These are phyloP conservation scores for Penicillium concentricum DNA, from an alignment of 2,329 filamentous ascomycete genomes.

Conservation along the genomic window DNA sequence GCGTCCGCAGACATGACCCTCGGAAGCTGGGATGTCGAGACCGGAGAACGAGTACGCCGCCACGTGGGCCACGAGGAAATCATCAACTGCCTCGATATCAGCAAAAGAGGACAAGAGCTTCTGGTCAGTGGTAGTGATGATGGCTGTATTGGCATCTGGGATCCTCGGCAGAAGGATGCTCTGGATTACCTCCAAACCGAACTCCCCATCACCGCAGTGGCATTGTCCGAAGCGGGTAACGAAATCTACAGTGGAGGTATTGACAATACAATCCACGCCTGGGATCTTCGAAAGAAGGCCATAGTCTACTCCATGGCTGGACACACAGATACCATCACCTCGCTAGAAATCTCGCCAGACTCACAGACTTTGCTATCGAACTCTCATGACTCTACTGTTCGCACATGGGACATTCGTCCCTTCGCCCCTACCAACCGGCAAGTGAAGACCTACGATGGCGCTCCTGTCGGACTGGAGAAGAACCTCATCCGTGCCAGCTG, in stretches of 20 bases:
- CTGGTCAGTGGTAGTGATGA: slow-evolving; percentile 92
- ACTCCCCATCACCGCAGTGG: slow-evolving; percentile 87
- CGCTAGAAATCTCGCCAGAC: slow-evolving; percentile 87
- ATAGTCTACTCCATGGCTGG: slow-evolving; percentile 84
- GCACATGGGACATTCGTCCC: slow-evolving; percentile 93
- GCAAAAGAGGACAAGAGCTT: slow-evolving; percentile 84
- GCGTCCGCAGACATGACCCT: slow-evolving; percentile 91
- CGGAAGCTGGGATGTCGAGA: slow-evolving; percentile 92
- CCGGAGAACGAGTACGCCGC: slow-evolving; percentile 84
- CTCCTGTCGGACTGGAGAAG: slow-evolving; percentile 81
- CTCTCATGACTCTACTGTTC: slow-evolving; percentile 87
- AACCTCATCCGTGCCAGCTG: slow-evolving; percentile 89
- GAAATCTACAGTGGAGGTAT: slow-evolving; percentile 94
- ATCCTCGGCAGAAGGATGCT: slow-evolving; percentile 85
- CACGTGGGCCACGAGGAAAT: slow-evolving; percentile 93
- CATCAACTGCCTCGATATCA: slow-evolving; percentile 89
- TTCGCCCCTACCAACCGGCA: slow-evolving; percentile 87
- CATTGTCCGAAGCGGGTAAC: slow-evolving; percentile 89
- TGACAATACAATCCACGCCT: slow-evolving; percentile 95
- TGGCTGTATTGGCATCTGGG: slow-evolving; percentile 92
- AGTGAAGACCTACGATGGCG: slow-evolving; percentile 89
- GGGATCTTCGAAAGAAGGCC: slow-evolving; percentile 91
- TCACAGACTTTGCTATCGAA: slow-evolving; percentile 87
- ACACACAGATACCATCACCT: slow-evolving; percentile 89
- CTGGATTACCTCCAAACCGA: slow-evolving; percentile 86